These are phyloP conservation scores for Aspergillus uvarum DNA, from an alignment of 2,329 filamentous ascomycete species.

Conservation along the genomic window DNA sequence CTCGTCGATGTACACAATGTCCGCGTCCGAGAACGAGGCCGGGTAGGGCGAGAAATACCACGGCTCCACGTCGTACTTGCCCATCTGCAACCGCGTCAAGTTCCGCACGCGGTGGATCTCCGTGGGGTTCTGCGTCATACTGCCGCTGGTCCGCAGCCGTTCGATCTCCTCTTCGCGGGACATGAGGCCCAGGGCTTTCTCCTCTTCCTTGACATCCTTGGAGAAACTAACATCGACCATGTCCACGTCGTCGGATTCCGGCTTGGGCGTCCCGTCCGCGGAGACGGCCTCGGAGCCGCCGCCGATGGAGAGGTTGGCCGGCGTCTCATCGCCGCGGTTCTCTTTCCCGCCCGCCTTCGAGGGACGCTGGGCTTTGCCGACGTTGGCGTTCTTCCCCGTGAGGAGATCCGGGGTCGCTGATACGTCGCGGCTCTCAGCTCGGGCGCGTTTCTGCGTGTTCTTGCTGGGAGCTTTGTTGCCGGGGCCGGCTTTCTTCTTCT, in stretches of 20 bases:
- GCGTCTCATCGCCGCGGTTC: constrained; percentile 52
- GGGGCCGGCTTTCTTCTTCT: constrained; percentile 73
- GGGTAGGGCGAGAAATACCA: constrained; percentile 99
- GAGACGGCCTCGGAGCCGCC: constrained; percentile 39
- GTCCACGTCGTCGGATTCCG: constrained; percentile 43
- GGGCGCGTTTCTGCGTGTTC: constrained; percentile 56
- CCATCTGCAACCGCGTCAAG: constrained; percentile 91
- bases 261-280: constrained; percentile 40
- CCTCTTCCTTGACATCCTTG: constrained; percentile 40
- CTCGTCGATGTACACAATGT: constrained; percentile 94
- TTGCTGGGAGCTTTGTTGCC: constrained; percentile 55
- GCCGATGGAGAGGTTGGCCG: constrained; percentile 32
- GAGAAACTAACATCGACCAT: constrained; percentile 42
- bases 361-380: constrained; percentile 48
- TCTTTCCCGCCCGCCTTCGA: constrained; percentile 62
- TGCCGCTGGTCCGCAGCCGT: constrained; percentile 88
- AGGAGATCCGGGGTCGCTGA: constrained; percentile 57
- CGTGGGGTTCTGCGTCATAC: constrained; percentile 98
- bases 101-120: constrained; percentile 96
- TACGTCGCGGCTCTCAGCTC: constrained; percentile 53
- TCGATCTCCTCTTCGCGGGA: constrained; percentile 88
- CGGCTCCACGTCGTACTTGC: constrained; percentile 84
- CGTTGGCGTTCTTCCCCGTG: constrained; percentile 50
- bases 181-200: constrained; percentile 43
- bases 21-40: constrained; percentile 79